Conservation (phyloP, 371 early-diverging fungal genomes). For the Conidiobolus coronatus region DNA sequence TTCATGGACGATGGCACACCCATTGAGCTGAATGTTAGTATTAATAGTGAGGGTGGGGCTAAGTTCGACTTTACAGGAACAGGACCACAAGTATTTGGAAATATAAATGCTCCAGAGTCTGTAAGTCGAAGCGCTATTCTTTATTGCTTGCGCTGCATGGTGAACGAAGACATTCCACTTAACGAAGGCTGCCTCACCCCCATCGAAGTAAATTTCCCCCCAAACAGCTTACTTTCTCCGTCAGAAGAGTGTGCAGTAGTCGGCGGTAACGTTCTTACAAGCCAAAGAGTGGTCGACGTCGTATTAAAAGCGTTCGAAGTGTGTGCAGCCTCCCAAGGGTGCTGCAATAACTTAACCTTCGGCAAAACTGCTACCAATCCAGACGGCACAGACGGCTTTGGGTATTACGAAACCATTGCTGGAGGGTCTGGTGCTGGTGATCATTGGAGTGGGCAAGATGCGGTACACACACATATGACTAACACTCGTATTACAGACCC, state of each 20-base stretch:
- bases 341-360: slow-evolving; percentile 90
- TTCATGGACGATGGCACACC: slow-evolving; percentile 87
- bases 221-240: slow-evolving; percentile 47
- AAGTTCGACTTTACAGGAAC: slow-evolving; percentile 86
- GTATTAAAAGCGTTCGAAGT: slow-evolving; percentile 73
- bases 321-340: slow-evolving; percentile 85
- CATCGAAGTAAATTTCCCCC: slow-evolving; percentile 54
- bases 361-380: slow-evolving; percentile 39
- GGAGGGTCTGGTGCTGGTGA: slow-evolving; percentile 77
- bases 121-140: slow-evolving; percentile 77
- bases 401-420: slow-evolving; percentile 90
- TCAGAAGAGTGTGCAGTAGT: slow-evolving; percentile 76
- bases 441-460: slow-evolving; percentile 52
- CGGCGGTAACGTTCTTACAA: slow-evolving; percentile 90
- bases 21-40: slow-evolving; percentile 49
- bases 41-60: slow-evolving; percentile 50
- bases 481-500: slow-evolving; percentile 93
- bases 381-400: slow-evolving; percentile 49
- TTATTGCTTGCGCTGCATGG: slow-evolving; percentile 78
- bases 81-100: slow-evolving; percentile 59
- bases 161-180: slow-evolving; percentile 71
- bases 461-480: slow-evolving; percentile 54
- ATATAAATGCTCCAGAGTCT: slow-evolving; percentile 18
- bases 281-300: slow-evolving; percentile 82
- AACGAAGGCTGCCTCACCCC: slow-evolving; percentile 88